Conservation (phyloP, 495 filamentous ascomycete species). For the Lepidopterella palustris region DNA sequence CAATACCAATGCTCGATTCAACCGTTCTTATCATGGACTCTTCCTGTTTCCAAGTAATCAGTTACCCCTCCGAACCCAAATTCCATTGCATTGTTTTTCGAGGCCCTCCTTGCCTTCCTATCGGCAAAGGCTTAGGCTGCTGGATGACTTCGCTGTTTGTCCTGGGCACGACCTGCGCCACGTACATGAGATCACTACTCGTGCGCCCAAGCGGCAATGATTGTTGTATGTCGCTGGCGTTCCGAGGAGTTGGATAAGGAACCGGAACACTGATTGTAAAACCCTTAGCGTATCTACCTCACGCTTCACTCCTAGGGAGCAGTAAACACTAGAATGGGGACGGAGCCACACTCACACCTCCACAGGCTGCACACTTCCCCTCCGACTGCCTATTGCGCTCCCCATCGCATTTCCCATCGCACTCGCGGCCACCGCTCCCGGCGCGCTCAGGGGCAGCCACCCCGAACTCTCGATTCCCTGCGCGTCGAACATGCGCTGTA, state of each 20-base stretch:
- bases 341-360: constrained; percentile 1
- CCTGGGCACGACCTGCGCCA: constrained; percentile 2
- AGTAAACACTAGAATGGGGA: no score
- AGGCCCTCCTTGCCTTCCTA: background rate
- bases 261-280: no score
- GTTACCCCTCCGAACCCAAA: constrained; percentile 21
- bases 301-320: no score
- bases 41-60: background rate
- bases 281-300: no score
- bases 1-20: background rate
- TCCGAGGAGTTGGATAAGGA: no score
- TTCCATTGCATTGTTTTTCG: constrained; percentile 17
- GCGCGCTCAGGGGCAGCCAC: constrained; percentile 18
- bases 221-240: no score
- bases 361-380: constrained; percentile 20
- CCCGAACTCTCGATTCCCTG: constrained; percentile 21
- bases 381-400: constrained; percentile 3
- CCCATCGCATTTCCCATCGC: constrained; percentile 2
- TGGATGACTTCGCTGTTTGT: constrained; percentile 15
- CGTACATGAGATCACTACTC: constrained; percentile 9
- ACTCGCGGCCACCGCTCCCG: background rate
- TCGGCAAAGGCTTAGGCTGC: constrained; percentile 10
- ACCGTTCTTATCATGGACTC: background rate
- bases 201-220: background rate
- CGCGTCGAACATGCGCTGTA: constrained; percentile 14